phyloP scores from a whole-genome alignment of 208 protist genomes.

The Naegleria lovaniensis region DNA sequence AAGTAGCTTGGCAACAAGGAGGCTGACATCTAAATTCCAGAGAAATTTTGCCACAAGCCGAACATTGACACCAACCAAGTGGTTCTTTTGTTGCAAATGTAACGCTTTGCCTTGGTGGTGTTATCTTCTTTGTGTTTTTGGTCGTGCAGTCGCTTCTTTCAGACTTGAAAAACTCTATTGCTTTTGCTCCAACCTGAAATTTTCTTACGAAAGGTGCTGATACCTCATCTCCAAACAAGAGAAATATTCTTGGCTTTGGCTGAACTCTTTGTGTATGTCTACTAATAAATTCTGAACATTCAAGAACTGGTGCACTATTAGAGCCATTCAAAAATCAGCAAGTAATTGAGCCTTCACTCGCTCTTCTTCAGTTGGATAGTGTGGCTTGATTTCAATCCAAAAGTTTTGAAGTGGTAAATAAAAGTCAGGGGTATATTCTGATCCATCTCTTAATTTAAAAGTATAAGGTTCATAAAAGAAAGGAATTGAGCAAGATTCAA shows the following conservation, averaged over 20 bases:
- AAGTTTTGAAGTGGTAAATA: neutral
- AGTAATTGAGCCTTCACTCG: neutral
- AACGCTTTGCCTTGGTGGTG: neutral
- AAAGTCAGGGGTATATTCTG: slow-evolving; percentile 13
- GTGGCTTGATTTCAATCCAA: slow-evolving; percentile 27
- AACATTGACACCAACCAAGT: slow-evolving; percentile 3
- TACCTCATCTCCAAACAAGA: neutral
- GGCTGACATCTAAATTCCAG: neutral
- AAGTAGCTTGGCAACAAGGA: neutral
- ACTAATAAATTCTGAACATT: neutral
- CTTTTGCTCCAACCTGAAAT: neutral
- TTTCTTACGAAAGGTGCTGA: neutral
- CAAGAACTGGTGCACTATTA: too few species aligned
- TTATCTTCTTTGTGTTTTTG: neutral
- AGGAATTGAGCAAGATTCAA: neutral
- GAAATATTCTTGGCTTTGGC: neutral
- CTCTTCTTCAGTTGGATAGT: slow-evolving; percentile 27
- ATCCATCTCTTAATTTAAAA: neutral
- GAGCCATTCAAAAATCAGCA: neutral
- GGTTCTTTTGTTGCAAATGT: neutral
- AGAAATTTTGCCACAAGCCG: neutral
- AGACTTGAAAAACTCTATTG: neutral
- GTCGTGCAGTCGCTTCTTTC: neutral
- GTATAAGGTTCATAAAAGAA: slow-evolving; percentile 12
- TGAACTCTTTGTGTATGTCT: neutral